Base-by-base conservation (phyloP, 2,329 filamentous ascomycete species). In the Didymella exigua region DNA sequence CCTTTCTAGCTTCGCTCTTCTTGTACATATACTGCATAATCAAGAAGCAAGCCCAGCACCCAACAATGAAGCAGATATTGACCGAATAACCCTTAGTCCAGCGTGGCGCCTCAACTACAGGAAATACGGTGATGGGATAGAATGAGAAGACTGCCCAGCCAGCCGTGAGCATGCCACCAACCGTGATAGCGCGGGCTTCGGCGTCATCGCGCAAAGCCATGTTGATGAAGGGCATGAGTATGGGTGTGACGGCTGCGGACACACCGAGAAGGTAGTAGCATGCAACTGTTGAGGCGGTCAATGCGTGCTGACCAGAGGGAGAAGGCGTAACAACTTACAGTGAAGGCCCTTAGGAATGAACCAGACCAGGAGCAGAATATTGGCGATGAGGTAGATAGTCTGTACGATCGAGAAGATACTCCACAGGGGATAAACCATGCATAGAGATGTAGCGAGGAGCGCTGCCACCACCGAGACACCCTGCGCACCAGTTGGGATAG, bases 71-170 rank as follows among this genome's bases (percentile, higher is more conserved):
- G 0, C 73, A 75, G 42, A 82, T 74, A 2, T 78, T 75, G 5
- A 81, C 75, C 0, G 79, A 78, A 72, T 79, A 82, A 0, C 80
- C 80, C 26, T 78, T 79, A 2, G 66, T 76, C 81, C 80, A 83
- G 29, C 76, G 69, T 0, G 80, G 80, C 0, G 67, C 70, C 58
- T 74, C 69, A 7, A 72, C 50, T 7, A 72, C 70, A 9, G 70
- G 71, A 51, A 74, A 74, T 4, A 72, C 71, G 1, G 69, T 65
- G 29, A 73, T 71, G 2, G 71, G 71, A 30, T 74, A 74, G 52
- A 74, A 74, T 0, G 69, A 72, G 30, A 62, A 74, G 0, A 74
- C 67, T 1, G 71, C 71, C 71, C 71, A 74, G 2, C 71, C 71
- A 13, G 64, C 63, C 2, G 71, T 74, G 10, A 74, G 49, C 66